Evolutionary conservation across 108 stramenopile genomes (phyloP).

Genomic region (Nitzschia palea): DNA sequence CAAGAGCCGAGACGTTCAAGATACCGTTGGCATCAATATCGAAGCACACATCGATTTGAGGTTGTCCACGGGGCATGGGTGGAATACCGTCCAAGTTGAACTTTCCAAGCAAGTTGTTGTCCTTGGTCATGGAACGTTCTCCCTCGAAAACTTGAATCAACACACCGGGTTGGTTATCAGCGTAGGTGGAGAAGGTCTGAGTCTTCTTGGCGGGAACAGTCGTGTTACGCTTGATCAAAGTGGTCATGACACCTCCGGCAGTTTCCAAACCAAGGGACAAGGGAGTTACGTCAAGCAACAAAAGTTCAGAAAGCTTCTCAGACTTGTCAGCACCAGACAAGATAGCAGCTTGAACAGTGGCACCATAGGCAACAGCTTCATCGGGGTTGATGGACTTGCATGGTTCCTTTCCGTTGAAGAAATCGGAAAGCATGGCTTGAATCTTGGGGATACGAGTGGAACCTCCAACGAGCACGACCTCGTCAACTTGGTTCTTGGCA

Average conservation of each 20-base stretch:
- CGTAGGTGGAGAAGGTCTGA: conserved; percentile 98
- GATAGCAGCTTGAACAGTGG: conserved; percentile 96
- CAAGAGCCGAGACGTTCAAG: conserved; percentile 90
- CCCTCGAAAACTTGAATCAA: conserved; percentile 99
- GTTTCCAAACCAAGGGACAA: conserved; percentile 98
- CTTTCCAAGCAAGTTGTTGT: conserved; percentile 99
- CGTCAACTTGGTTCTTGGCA: conserved; percentile 93
- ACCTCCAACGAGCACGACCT: conserved; percentile 97
- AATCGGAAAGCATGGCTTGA: conserved; percentile 91
- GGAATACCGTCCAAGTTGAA: conserved; percentile 99
- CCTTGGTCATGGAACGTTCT: conserved; percentile 98
- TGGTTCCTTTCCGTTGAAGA: conserved; percentile 99
- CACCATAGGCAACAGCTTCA: conserved; percentile 96
- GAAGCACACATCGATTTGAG: conserved; percentile 98
- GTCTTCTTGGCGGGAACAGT: conserved; percentile 98
- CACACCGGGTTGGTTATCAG: conserved; percentile 99
- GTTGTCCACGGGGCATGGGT: conserved; percentile 99
- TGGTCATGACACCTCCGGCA: conserved; percentile 96
- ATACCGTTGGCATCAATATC: conserved; percentile 97
- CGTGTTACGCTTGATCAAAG: conserved; percentile 93
- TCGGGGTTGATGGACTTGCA: conserved; percentile 98
- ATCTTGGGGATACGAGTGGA: conserved; percentile 99
- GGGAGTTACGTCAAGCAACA: conserved; percentile 98
- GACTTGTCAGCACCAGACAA: conserved; percentile 92
- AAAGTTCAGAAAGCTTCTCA: conserved; percentile 95